Evolutionary conservation across 2,329 filamentous ascomycete genomes (phyloP).

Genomic region (Aureobasidium sp.): DNA sequence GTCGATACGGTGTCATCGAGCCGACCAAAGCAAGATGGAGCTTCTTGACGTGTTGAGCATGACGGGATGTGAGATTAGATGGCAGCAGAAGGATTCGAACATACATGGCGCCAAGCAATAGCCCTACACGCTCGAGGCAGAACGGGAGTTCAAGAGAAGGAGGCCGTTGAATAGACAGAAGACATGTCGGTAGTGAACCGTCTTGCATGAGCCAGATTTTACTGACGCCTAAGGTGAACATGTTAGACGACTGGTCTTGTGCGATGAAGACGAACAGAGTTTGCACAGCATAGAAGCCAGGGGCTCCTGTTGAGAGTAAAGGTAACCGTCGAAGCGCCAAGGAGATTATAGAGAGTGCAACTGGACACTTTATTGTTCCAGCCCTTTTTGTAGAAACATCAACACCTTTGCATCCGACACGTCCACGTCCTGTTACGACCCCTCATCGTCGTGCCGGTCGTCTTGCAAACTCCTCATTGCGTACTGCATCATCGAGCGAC

Average conservation of each 20-base stretch:
- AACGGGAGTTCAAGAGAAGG: background rate
- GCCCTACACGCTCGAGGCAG: background rate
- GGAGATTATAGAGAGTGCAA: background rate
- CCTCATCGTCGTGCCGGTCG: background rate
- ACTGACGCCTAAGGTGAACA: background rate
- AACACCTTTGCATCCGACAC: background rate
- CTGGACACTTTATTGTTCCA: slow-evolving; percentile 7
- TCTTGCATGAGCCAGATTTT: background rate
- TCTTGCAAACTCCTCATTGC: background rate
- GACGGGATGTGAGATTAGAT: background rate
- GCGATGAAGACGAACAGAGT: background rate
- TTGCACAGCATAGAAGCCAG: background rate
- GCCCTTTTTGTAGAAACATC: slow-evolving; percentile 3
- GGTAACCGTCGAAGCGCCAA: slow-evolving; percentile 9
- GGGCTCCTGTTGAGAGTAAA: background rate
- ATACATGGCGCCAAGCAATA: background rate
- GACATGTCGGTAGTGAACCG: slow-evolving; percentile 1
- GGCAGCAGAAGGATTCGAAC: background rate
- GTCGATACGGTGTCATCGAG: background rate
- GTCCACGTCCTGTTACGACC: background rate
- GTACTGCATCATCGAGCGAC: background rate
- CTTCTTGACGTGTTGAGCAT: background rate
- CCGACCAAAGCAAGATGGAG: background rate
- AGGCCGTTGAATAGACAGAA: slow-evolving; percentile 1
- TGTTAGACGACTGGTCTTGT: background rate